Evolutionary conservation across 2,329 filamentous ascomycete genomes (phyloP), one percentile per base, ranked within the genome.

Genomic region (Paecilomyces fulvus): DNA sequence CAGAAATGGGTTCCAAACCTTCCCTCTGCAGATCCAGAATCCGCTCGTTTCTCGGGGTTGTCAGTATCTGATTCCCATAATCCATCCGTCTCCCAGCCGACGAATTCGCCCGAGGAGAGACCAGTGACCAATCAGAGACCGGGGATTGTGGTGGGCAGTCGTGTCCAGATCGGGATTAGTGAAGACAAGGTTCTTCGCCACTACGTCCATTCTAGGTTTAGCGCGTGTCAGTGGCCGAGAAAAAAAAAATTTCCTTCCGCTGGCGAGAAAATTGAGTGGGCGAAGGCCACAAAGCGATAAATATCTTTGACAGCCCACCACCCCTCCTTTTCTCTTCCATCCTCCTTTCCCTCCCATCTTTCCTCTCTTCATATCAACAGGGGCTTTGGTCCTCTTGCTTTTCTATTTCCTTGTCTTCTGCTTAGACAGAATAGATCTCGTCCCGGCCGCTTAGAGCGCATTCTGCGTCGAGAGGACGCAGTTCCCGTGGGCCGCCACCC

Each of bases 211-310:
- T 54, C 21, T 52, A 58, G 58, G 1, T 3, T 46, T 68, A 67
- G 66, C 57, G 63, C 63, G 61, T 61, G 60, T 65, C 63, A 58
- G 61, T 57, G 52, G 46, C 17, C 55, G 55, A 51, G 55, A 51
- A 62, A 65, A 65, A 64, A 66, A 65, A 58, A 60, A n/a, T n/a
- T 25, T 52, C 49, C 33, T 21, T 57, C 49, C 51, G 49, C 43
- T 30, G 48, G 48, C 28, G 46, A 55, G 49, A 7, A 14, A 48
- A 57, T 61, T 60, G 52, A 28, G 48, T 21, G 56, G 59, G 56
- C 48, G 56, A 61, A 59, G 63, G 64, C 69, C 70, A 70, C 69
- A 69, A 63, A 66, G 59, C 64, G 70, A 72, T 73, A 73, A 73
- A 72, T 73, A 72, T 70, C 64, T 59, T 64, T 51, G 37, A 25